Conservation (phyloP, 2,329 filamentous ascomycete species). For the Penicillium janthinellum region DNA sequence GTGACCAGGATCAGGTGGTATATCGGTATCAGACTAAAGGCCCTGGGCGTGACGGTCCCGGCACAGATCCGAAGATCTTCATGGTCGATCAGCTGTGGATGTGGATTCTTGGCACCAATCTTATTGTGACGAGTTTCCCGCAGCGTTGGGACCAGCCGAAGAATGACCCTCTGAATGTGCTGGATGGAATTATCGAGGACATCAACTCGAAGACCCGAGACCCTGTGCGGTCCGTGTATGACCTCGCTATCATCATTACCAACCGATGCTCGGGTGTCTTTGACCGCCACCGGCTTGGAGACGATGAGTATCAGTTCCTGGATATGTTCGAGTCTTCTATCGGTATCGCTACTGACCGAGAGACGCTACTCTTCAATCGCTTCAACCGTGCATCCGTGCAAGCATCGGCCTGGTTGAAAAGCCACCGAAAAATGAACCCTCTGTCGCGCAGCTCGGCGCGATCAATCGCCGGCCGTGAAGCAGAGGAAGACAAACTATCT, state of each 20-base stretch:
- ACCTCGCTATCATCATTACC: conserved; percentile 64
- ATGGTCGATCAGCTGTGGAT: conserved; percentile 73
- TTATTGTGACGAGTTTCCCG: conserved; percentile 54
- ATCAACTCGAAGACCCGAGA: conserved; percentile 66
- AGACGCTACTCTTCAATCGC: conserved; percentile 60
- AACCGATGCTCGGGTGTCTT: conserved; percentile 63
- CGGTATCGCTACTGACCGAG: conserved; percentile 54
- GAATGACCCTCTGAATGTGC: conserved; percentile 64
- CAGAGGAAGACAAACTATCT: conserved; percentile 1
- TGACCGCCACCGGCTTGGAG: conserved; percentile 59
- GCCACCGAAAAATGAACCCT: conserved; percentile 49
- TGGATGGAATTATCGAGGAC: conserved; percentile 63
- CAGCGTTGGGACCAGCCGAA: conserved; percentile 55
- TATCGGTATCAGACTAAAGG: conserved; percentile 58
- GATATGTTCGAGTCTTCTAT: conserved; percentile 70
- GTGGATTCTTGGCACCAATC: conserved; percentile 60
- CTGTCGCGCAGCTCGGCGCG: conserved; percentile 21
- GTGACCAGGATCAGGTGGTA: conserved; percentile 66
- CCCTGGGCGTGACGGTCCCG: conserved; percentile 34
- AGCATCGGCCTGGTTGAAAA: conserved; percentile 58
- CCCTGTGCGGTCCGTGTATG: conserved; percentile 62
- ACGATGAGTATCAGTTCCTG: conserved; percentile 64
- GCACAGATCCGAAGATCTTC: conserved; percentile 59
- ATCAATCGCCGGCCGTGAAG: conserved; percentile 7
- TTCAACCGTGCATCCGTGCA: conserved; percentile 62